Evolutionary conservation across 2,329 filamentous ascomycete species (phyloP).

Genomic region (Zasmidium angulare): DNA sequence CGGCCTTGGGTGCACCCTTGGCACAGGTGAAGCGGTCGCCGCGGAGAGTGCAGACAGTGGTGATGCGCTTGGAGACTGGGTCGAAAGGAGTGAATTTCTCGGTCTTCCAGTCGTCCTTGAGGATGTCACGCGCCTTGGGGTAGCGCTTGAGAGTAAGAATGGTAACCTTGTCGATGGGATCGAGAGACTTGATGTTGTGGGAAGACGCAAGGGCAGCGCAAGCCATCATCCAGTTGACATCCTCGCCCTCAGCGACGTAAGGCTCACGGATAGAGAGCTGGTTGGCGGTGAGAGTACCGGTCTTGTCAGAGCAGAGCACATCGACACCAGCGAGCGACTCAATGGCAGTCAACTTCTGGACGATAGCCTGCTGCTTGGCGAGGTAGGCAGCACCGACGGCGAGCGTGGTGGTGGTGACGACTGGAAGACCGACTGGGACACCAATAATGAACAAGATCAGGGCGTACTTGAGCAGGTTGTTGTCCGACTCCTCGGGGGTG

Average conservation of each 20-base stretch:
- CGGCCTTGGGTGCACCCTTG: slow-evolving; percentile 76
- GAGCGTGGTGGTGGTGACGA: slow-evolving; percentile 75
- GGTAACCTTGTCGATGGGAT: slow-evolving; percentile 78
- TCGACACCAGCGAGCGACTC: slow-evolving; percentile 75
- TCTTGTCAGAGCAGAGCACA: slow-evolving; percentile 80
- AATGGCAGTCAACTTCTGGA: slow-evolving; percentile 77
- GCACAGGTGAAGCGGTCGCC: slow-evolving; percentile 70
- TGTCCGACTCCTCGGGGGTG: slow-evolving; percentile 56
- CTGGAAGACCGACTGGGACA: slow-evolving; percentile 76
- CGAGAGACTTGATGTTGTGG: slow-evolving; percentile 75
- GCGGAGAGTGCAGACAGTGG: slow-evolving; percentile 66
- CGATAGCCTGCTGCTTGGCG: slow-evolving; percentile 74
- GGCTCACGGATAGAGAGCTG: slow-evolving; percentile 76
- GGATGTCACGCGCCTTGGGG: slow-evolving; percentile 74
- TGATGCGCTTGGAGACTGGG: slow-evolving; percentile 78
- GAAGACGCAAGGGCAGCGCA: slow-evolving; percentile 74
- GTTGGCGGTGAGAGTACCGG: slow-evolving; percentile 73
- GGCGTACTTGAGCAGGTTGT: slow-evolving; percentile 67
- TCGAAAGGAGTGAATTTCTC: slow-evolving; percentile 78
- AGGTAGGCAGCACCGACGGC: slow-evolving; percentile 76
- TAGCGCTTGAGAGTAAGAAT: slow-evolving; percentile 74
- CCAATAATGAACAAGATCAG: slow-evolving; percentile 73
- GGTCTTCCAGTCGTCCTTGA: slow-evolving; percentile 72
- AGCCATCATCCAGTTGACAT: slow-evolving; percentile 84
- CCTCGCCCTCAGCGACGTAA: slow-evolving; percentile 72